A percentile compares a stretch with the other conserved stretches of the same genome.
Evolutionary conservation across 2,329 filamentous ascomycete species (phyloP).

Genomic region (Ophiosphaerella korrae): DNA sequence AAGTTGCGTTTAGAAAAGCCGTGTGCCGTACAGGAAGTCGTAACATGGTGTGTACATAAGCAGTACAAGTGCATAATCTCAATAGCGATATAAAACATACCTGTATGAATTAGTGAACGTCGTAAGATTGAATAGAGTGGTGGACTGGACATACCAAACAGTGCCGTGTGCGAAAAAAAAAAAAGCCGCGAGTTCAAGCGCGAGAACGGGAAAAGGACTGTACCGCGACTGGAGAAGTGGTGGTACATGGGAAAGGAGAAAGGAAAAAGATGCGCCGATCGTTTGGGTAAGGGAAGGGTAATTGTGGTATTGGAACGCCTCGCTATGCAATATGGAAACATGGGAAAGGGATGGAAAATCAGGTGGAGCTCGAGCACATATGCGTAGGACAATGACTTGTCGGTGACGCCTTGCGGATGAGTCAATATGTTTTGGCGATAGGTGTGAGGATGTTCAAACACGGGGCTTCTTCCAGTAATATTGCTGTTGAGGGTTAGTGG

Average conservation of each 20-base stretch:
- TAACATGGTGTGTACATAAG: too few species aligned
- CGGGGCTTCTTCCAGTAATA: conserved; percentile 72
- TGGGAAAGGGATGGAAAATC: background rate
- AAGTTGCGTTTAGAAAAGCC: background rate
- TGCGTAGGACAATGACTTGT: background rate
- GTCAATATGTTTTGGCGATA: background rate
- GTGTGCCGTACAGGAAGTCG: background rate
- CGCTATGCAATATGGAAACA: conserved; percentile 42
- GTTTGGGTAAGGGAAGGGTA: conserved; percentile 11
- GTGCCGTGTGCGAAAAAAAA: background rate
- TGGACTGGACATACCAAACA: too few species aligned
- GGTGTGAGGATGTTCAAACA: conserved; percentile 19
- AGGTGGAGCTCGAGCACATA: background rate
- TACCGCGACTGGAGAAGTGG: conserved; percentile 23
- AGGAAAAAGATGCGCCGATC: conserved; percentile 8
- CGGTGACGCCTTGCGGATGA: background rate
- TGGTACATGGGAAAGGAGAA: conserved; percentile 20
- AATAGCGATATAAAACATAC: too few species aligned
- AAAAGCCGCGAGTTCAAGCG: background rate
- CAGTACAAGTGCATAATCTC: too few species aligned
- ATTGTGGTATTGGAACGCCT: conserved; percentile 46
- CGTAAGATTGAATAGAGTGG: too few species aligned
- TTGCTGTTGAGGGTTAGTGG: conserved; percentile 57
- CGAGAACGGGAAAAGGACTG: background rate
- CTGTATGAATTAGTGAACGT: too few species aligned